Evolutionary conservation across 495 filamentous ascomycete species (phyloP).

Genomic region (Aspergillus ostianus): DNA sequence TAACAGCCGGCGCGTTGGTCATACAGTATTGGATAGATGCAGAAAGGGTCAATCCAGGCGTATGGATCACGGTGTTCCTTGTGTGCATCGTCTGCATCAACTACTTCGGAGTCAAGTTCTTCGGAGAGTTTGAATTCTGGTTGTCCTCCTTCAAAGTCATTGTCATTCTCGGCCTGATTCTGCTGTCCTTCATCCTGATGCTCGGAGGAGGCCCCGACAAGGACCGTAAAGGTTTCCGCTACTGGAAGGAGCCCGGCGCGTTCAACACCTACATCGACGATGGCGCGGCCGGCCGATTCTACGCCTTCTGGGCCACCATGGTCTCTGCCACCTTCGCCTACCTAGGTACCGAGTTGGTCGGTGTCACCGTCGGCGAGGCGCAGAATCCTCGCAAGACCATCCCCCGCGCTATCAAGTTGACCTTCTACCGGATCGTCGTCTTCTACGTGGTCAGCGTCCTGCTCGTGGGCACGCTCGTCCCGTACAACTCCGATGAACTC

Average conservation of each 20-base stretch:
- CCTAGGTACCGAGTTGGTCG: constrained; percentile 82
- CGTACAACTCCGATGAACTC: constrained; percentile 54
- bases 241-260: constrained; percentile 72
- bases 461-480: constrained; percentile 55
- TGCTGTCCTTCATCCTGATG: constrained; percentile 66
- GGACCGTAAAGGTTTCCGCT: constrained; percentile 71
- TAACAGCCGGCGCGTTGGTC: constrained; percentile 76
- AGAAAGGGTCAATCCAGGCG: constrained; percentile 43
- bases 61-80: constrained; percentile 57
- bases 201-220: constrained; percentile 73
- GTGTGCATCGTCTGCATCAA: constrained; percentile 54
- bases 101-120: constrained; percentile 62
- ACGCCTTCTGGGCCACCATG: constrained; percentile 75
- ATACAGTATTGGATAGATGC: constrained; percentile 66
- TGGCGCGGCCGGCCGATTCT: constrained; percentile 55
- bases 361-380: constrained; percentile 67
- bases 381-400: constrained; percentile 74
- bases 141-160: constrained; percentile 73
- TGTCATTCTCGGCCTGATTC: constrained; percentile 65
- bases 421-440: constrained; percentile 80
- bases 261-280: constrained; percentile 44
- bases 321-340: constrained; percentile 81
- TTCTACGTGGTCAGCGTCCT: constrained; percentile 67
- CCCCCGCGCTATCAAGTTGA: constrained; percentile 73
- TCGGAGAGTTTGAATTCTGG: constrained; percentile 84